Evolutionary conservation across 228 moss, liverwort and hornwort species (phyloP), one percentile per base, ranked within the genome.

Genomic region (Sphagnum magellanicum): DNA sequence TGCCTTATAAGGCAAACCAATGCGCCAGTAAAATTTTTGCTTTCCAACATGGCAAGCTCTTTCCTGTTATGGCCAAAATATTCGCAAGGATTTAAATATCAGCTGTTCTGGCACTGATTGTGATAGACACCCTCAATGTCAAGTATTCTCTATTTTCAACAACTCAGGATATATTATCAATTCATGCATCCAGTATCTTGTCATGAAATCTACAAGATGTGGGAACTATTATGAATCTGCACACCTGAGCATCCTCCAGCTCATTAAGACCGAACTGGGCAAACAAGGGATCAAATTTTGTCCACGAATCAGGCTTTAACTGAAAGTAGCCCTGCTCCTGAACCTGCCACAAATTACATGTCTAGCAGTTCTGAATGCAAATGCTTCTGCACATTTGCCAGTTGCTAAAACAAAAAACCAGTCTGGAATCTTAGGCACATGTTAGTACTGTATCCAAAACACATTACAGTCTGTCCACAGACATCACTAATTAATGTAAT

Each of bases 211-310:
- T 4, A 55, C 3, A 55, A 55, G 12, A 55, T 55, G 55, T 8
- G 12, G 55, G 55, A 55, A 55, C 8, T 8, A 55, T 55, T 0
- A 8, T 55, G 1, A 55, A 55, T 12, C 55, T 55, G 55, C 68
- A 50, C 76, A 97, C 97, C 97, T 94, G 89, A 50, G 98, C 98
- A 72, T 98, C 98, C 81, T 90, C 98, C 51, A 98, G 81, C 69
- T 98, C 91, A 52, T 89, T 92, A 49, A 78, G 57, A 74, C 86
- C 92, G 72, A 85, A 98, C 71, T 98, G 98, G 70, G 98, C 84
- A 84, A 92, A 98, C 63, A 93, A 75, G 53, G 98, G 98, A 76
- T 98, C 98, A 71, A 98, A 98, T 69, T 94, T 86, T 73, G 78
- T 79, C 98, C 98, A 98, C 63, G 86, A 92, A 68, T 94, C 87